Evolutionary conservation across 257 asterid genomes (phyloP).

Genomic region (Solanum rostratum): DNA sequence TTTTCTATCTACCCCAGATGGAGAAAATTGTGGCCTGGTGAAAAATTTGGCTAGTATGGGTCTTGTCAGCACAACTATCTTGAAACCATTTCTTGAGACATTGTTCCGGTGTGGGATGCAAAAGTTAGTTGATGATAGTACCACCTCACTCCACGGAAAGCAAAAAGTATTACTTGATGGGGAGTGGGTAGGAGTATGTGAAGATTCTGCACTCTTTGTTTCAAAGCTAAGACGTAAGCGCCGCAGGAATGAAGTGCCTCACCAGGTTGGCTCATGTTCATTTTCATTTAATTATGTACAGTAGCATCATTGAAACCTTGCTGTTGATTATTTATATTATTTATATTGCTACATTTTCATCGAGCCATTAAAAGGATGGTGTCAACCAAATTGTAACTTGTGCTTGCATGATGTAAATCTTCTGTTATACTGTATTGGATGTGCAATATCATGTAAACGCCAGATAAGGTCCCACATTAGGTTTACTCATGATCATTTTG

Average conservation of each 20-base stretch:
- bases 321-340: neutral
- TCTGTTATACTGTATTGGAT: neutral
- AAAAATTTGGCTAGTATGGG: conserved; percentile 87
- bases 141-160: conserved; percentile 29
- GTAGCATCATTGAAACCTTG: neutral
- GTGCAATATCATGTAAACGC: neutral
- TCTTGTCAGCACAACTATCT: conserved; percentile 51
- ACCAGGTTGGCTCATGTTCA: conserved; percentile 43
- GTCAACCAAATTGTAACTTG: neutral
- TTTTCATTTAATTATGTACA: neutral
- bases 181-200: conserved; percentile 79
- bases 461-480: neutral
- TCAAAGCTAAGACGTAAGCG: conserved; percentile 7
- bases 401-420: neutral
- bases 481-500: neutral
- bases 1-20: conserved; percentile 88
- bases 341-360: neutral
- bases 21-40: conserved; percentile 95
- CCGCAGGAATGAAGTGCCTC: conserved; percentile 30
- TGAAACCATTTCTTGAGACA: conserved; percentile 34
- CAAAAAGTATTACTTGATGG: conserved; percentile 74
- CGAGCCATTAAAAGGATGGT: neutral
- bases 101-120: conserved; percentile 70
- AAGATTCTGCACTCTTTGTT: conserved; percentile 58
- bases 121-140: conserved; percentile 39